Evolutionary conservation across 306 rosid species (phyloP), one percentile per base, ranked within the genome.

Genomic region (Comarum palustre): DNA sequence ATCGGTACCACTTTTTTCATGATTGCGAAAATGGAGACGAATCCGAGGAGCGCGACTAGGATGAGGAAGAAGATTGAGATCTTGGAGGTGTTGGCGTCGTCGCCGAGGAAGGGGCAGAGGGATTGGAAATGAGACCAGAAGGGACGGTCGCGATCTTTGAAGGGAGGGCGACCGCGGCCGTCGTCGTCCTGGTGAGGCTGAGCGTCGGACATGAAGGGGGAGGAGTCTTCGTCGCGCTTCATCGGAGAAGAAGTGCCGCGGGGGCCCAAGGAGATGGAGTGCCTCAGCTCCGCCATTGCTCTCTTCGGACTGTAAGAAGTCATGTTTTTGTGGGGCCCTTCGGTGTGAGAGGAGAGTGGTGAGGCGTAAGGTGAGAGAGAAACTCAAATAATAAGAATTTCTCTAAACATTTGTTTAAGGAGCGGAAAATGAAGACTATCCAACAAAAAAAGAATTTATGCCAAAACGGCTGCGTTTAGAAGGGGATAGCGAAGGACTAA

Each of bases 221-320:
- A 87, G 3, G 90, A 76, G 55, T 84, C 95, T 9, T 65, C 90
- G 72, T 91, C 99, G 58, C 97, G 95, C 83, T 88, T 91, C 89
- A 88, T 81, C 63, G 99, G 97, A 66, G 97, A 95, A 47, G 96
- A 89, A 32, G 85, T 36, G 77, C 89, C 84, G 45, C 97, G 96
- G 51, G 74, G 59, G 41, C 96, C 97, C 59, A 88, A 68, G 65
- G 98, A 82, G 72, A 78, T 77, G 54, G 92, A 74, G 84, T 91
- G 90, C 65, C 99, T 74, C 75, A 95, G 89, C 97, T 95, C 99
- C 72, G 89, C 96, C 97, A 90, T 39, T 39, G 42, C 39, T 36
- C 39, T 7, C 39, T 36, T 36, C 39, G 39, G 39, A 6, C 39
- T 36, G 39, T 36, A 36, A 36, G 39, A 36, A 36, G 39, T 36